Percentiles rank a stretch among this genome's conserved stretches.
Evolutionary conservation across 768 basidiomycete species (phyloP).

Genomic region (Kondoa malvinella): DNA sequence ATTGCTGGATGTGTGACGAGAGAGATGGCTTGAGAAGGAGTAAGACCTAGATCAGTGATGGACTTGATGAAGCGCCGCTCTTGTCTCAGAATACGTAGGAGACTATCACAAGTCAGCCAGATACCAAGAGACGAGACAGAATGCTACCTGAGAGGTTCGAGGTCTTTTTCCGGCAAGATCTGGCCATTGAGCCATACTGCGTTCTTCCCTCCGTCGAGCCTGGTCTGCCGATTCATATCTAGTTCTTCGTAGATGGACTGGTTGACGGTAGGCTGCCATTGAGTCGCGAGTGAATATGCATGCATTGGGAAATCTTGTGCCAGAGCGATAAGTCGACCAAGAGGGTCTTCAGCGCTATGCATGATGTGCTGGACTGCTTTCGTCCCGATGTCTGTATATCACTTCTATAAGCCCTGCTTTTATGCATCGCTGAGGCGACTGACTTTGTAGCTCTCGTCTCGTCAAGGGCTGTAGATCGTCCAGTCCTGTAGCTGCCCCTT

Average conservation of each 20-base stretch:
- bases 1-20: constrained; percentile 52
- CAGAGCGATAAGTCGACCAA: constrained; percentile 47
- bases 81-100: constrained; percentile 53
- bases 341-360: constrained; percentile 39
- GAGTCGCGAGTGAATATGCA: constrained; percentile 50
- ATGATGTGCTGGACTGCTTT: constrained; percentile 61
- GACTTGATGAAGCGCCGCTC: constrained; percentile 50
- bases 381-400: constrained; percentile 46
- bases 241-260: constrained; percentile 43
- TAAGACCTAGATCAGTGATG: constrained; percentile 48
- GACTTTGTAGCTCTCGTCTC: constrained; percentile 10
- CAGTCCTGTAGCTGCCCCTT: background rate
- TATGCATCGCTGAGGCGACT: background rate
- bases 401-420: background rate
- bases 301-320: constrained; percentile 83
- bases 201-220: constrained; percentile 41
- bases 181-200: constrained; percentile 70
- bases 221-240: constrained; percentile 40
- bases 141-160: constrained; percentile 50
- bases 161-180: constrained; percentile 43
- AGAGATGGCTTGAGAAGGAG: constrained; percentile 49
- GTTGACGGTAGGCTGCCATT: constrained; percentile 13
- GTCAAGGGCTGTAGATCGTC: constrained; percentile 13
- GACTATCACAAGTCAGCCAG: constrained; percentile 31
- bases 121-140: background rate